phyloP scores from a whole-genome alignment of 495 filamentous ascomycete genomes.

The Aspergillus bertholletiae region DNA sequence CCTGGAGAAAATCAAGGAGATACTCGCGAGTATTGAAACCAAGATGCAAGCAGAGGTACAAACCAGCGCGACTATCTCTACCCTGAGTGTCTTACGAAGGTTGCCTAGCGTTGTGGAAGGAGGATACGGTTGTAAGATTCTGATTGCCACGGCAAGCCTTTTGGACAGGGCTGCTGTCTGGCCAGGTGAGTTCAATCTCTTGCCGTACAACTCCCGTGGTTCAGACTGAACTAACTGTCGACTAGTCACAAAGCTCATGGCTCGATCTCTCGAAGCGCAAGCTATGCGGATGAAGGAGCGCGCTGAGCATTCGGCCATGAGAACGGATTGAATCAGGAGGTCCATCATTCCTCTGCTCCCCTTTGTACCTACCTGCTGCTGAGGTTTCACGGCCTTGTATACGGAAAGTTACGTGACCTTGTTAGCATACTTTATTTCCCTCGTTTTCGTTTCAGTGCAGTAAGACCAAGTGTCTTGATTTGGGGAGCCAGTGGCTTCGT shows the following conservation, averaged over 20 bases:
- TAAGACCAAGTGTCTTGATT: background rate
- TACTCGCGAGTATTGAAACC: slow-evolving; percentile 71
- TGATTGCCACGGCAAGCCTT: slow-evolving; percentile 83
- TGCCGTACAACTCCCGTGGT: background rate
- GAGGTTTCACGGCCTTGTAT: background rate
- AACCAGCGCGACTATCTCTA: slow-evolving; percentile 41
- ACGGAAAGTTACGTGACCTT: slow-evolving; percentile 4
- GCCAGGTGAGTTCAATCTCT: slow-evolving; percentile 63
- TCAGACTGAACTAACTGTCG: slow-evolving; percentile 26
- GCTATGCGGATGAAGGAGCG: slow-evolving; percentile 75
- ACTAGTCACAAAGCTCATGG: slow-evolving; percentile 82
- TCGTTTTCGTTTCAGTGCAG: background rate
- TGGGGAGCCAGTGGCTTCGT: background rate
- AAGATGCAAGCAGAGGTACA: slow-evolving; percentile 66
- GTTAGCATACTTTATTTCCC: background rate
- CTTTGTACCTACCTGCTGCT: background rate
- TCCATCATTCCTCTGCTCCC: slow-evolving; percentile 1
- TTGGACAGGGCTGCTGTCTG: slow-evolving; percentile 87
- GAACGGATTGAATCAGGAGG: slow-evolving; percentile 31
- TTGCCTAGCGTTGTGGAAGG: slow-evolving; percentile 58
- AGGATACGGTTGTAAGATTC: slow-evolving; percentile 81
- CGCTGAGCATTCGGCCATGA: slow-evolving; percentile 60
- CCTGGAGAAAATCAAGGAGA: slow-evolving; percentile 77
- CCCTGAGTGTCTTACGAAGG: slow-evolving; percentile 49
- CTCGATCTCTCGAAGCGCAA: slow-evolving; percentile 79